Evolutionary conservation across 164 flowering plant genomes (phyloP).

Genomic region (Kingdonia uniflora): DNA sequence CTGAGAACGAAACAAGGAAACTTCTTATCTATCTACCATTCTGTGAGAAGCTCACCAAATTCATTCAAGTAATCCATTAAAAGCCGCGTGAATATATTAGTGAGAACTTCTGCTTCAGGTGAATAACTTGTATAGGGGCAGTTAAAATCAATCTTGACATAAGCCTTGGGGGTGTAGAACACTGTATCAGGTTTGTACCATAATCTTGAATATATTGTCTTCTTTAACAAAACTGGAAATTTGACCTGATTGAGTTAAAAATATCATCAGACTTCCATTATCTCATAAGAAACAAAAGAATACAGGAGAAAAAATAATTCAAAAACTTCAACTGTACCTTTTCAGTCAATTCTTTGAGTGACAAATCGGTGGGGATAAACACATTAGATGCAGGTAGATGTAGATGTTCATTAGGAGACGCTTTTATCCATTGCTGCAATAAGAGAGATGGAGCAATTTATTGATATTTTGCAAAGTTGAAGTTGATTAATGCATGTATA

Average conservation of each 20-base stretch:
- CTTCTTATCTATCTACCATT: not conserved
- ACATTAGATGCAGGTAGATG: slow-evolving; percentile 71
- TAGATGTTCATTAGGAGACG: slow-evolving; percentile 55
- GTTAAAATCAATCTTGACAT: slow-evolving; percentile 66
- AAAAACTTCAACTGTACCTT: slow-evolving; percentile 26
- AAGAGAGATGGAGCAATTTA: not conserved
- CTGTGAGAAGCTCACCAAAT: slow-evolving; percentile 51
- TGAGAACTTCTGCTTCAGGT: slow-evolving; percentile 75
- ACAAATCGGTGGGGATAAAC: slow-evolving; percentile 82
- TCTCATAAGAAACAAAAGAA: not conserved
- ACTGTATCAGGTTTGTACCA: slow-evolving; percentile 91
- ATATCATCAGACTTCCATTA: not conserved
- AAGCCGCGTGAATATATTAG: slow-evolving; percentile 59
- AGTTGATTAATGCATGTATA: not conserved
- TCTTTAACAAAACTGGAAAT: slow-evolving; percentile 54
- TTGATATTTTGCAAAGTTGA: not conserved
- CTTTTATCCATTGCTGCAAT: slow-evolving; percentile 69
- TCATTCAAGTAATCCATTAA: slow-evolving; percentile 94
- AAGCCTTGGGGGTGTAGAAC: slow-evolving; percentile 81
- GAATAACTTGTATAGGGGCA: slow-evolving; percentile 71
- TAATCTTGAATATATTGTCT: slow-evolving; percentile 55
- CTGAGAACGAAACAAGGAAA: not conserved
- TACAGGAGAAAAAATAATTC: not conserved
- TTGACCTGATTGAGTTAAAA: slow-evolving; percentile 34
- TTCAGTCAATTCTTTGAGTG: slow-evolving; percentile 44